Evolutionary conservation across 768 basidiomycete species (phyloP), one percentile per base, ranked within the genome.

Genomic region (Boletales sp.): DNA sequence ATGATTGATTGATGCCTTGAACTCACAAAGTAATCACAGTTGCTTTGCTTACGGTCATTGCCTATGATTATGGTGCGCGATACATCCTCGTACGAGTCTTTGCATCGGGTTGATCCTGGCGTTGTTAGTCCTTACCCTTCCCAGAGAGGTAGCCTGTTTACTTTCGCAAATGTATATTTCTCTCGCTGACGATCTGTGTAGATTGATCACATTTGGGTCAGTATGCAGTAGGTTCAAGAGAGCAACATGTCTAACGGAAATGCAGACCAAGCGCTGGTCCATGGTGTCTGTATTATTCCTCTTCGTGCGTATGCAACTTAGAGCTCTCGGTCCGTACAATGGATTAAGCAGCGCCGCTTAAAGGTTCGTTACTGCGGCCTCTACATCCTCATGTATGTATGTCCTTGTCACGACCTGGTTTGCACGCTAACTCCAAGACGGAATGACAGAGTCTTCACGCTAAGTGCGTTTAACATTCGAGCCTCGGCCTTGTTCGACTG

Each of bases 51-150:
- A 40, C 53, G 21, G 52, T 40, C 11, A 19, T 56, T 21, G 31
- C 37, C 19, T 56, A 56, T 10, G 55, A 56, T 35, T 55, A 50
- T 37, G 39, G 55, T 56, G 38, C 27, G 8, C 6, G 34, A 18
- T 13, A 5, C 14, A 13, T 29, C 27, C 32, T 19, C 19, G 9
- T 31, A 19, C 13, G 18, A 34, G 30, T 30, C 47, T 34, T 19
- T 21, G 6, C 4, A 24, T 18, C 13, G 27, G 17, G 21, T 35
- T 42, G 8, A 45, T 19, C 27, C 36, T 15, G 27, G 5, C n/a
- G n/a, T 29, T 9, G 10, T 27, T 15, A 55, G 51, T 53, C 15
- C 51, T 55, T 8, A 53, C 51, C 0, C 43, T 55, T n/a, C 40
- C 44, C 1, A 45, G 14, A 40, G 54, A 55, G 47, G 54, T 53